These are phyloP conservation scores for Sordariomycetes sp. DNA, from an alignment of 2,329 filamentous ascomycete genomes.

Conservation along the genomic window DNA sequence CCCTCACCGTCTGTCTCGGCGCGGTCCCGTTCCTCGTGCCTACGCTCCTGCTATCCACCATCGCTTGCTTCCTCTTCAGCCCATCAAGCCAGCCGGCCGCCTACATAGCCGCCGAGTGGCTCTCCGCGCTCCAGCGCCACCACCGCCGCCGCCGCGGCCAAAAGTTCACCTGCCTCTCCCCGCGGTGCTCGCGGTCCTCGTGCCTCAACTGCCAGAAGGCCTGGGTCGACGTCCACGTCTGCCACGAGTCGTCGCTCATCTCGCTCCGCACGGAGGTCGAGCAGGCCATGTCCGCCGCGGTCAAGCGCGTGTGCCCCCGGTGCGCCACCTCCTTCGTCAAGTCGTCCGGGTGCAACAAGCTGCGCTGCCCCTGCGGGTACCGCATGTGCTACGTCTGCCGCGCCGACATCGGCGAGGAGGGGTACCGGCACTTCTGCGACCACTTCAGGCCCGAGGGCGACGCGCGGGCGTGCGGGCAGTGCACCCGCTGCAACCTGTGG, in stretches of 20 bases:
- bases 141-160: slow-evolving; percentile 61
- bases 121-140: slow-evolving; percentile 53
- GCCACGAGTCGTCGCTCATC: slow-evolving; percentile 72
- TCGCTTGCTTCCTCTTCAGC: slow-evolving; percentile 31
- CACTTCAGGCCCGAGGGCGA: slow-evolving; percentile 82
- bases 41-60: slow-evolving; percentile 33
- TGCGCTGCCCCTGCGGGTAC: slow-evolving; percentile 92
- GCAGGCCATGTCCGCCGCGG: slow-evolving; percentile 82
- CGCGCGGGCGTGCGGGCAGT: slow-evolving; percentile 60
- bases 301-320: slow-evolving; percentile 88
- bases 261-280: slow-evolving; percentile 84
- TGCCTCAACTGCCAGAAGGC: slow-evolving; percentile 74
- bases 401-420: slow-evolving; percentile 60
- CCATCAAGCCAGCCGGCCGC: slow-evolving; percentile 28
- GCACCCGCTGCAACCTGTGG: slow-evolving; percentile 70
- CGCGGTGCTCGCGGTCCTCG: slow-evolving; percentile 56
- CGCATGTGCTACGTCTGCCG: slow-evolving; percentile 98
- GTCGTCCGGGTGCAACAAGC: slow-evolving; percentile 87
- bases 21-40: slow-evolving; percentile 46
- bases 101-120: slow-evolving; percentile 35
- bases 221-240: slow-evolving; percentile 84
- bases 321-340: slow-evolving; percentile 93
- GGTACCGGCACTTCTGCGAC: slow-evolving; percentile 91
- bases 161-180: slow-evolving; percentile 66
- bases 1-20: slow-evolving; percentile 41